Evolutionary conservation across 805 yeast species (phyloP), one percentile per base, ranked within the genome.

Genomic region (Yarrowia osloensis): DNA sequence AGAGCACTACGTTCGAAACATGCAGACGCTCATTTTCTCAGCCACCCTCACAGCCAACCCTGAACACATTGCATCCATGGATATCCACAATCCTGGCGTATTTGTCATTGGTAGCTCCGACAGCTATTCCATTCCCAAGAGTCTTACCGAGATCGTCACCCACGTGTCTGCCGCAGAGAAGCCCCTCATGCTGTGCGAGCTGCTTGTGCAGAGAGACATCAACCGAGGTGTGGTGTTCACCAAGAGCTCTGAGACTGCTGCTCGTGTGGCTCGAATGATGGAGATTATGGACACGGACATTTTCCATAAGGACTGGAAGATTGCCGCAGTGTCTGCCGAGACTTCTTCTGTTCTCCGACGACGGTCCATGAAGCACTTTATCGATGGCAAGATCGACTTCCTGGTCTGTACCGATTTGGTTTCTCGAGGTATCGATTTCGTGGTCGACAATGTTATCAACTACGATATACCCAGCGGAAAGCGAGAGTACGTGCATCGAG

Each of bases 11-110:
- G 44, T 44, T n/a, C 67, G 78, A n/a, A 75, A 76, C 76, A 86
- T 77, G 74, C 88, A 79, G 78, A 84, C 93, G 71, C 81, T 94
- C 75, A 82, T 95, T 3, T 91, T 95, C 74, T 88, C 96, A 61
- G 99, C 99, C 8, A 95, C 99, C 0, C 82, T 95, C 65, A 91
- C 98, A 3, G 88, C 97, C 1, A 96, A 93, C 75, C 90, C 98
- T 0, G 97, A 95, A 31, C 91, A 90, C 74, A 79, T 95, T 67
- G 83, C 94, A 9, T 84, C 85, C 54, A 81, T 95, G 68, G 85
- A 88, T 63, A 84, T 95, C 69, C 80, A 80, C 68, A 82, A 81
- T 71, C 98, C 96, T n/a, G 82, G 88, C 72, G 77, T 95, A 57
- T 80, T 90, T 46, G 86, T 91, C 67, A 88, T 93, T 52, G 90